Base-by-base conservation (phyloP, 495 filamentous ascomycete genomes). In the Neurospora sp. region DNA sequence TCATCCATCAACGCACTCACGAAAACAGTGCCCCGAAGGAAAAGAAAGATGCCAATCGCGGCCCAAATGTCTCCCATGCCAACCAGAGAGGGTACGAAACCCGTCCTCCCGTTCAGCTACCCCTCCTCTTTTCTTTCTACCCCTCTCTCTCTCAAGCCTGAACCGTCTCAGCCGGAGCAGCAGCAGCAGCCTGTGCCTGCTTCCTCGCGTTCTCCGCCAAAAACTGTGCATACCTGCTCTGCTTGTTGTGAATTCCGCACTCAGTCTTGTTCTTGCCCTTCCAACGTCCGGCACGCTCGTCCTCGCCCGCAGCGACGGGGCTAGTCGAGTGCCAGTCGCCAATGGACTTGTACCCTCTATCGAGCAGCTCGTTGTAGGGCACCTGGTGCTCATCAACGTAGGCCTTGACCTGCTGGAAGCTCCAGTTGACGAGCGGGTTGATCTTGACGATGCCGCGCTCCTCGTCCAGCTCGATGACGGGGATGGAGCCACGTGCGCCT, bases 371-470 rank as follows among this genome's bases (percentile, higher is more conserved):
- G 78, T 99, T 99, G 87, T 97, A 98, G 1, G 96, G 96, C 4
- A 99, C 93, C 72, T 96, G 79, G 83, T 97, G 87, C 74, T 91
- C 90, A 71, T 89, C 86, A 85, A 97, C 85, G 81, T 99, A 99
- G 41, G 87, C 86, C 82, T 93, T 89, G 65, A 99, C 96, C 79
- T 98, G 92, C 71, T 89, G 82, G 82, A 98, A 98, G 48, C 89
- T 86, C 96, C 96, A 99, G 86, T 96, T 96, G 75, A 94, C 94
- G 59, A 99, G 86, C n/a, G 96, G 96, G 84, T 99, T 99, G 87
- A 99, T 89, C 85, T 99, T 99, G 88, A 98, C 89, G 69, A 98
- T 85, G 53, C 94, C 94, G 9, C 82, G 81, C 68, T 91, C 90
- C 71, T 97, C 94, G 78, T 97, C 94, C 14, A 98, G 86, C 80